Evolutionary conservation across 805 yeast species (phyloP).

Genomic region (Wickerhamomyces pijperi): DNA sequence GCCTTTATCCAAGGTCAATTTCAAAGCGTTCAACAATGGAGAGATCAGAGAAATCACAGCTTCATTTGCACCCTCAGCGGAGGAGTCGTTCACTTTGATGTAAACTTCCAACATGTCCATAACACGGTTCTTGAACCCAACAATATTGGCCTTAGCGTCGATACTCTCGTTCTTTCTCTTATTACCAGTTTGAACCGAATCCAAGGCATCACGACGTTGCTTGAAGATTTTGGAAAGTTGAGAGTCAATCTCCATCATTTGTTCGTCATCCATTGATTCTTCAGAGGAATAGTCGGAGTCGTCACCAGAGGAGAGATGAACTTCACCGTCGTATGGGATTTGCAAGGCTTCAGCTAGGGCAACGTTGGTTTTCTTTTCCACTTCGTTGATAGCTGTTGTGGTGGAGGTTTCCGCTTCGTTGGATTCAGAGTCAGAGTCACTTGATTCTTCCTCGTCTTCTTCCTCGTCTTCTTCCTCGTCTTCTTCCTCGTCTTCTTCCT

Average conservation of each 20-base stretch:
- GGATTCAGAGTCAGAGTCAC: conserved; percentile 14
- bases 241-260: conserved; percentile 88
- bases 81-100: conserved; percentile 34
- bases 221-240: conserved; percentile 76
- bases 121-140: conserved; percentile 66
- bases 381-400: conserved; percentile 22
- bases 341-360: conserved; percentile 66
- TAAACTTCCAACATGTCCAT: conserved; percentile 68
- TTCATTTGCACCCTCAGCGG: conserved; percentile 13
- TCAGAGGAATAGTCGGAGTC: conserved; percentile 48
- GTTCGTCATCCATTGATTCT: conserved; percentile 90
- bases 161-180: conserved; percentile 62
- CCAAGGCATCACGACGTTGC: conserved; percentile 62
- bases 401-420: conserved; percentile 18
- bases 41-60: conserved; percentile 33
- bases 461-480: conserved; percentile 22
- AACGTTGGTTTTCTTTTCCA: conserved; percentile 43
- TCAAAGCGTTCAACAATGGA: conserved; percentile 52
- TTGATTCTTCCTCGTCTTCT: conserved; percentile 21
- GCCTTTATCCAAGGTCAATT: conserved; percentile 55
- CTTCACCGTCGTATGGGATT: conserved; percentile 30
- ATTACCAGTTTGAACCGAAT: conserved; percentile 45
- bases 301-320: conserved; percentile 28
- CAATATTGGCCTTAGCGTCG: conserved; percentile 71
- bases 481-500: conserved; percentile 24